A percentile compares a stretch with the other conserved stretches of the same genome.
These are phyloP conservation scores for Mycocentrospora acerina DNA, from an alignment of 2,329 filamentous ascomycete genomes.

Conservation along the genomic window DNA sequence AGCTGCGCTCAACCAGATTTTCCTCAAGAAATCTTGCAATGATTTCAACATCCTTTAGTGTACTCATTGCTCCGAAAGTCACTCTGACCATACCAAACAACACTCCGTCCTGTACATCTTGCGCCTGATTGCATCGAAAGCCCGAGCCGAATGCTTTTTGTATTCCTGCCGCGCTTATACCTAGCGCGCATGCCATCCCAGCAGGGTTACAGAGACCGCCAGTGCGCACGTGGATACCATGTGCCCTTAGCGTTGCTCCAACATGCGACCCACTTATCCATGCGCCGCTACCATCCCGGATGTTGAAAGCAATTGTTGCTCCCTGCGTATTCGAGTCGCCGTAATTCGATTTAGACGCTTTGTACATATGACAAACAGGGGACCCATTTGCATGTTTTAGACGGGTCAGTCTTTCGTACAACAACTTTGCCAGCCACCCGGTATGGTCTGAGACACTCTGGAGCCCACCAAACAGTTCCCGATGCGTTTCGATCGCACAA, in stretches of 20 bases:
- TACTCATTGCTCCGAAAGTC: conserved; percentile 64
- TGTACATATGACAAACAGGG: conserved; percentile 58
- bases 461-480: conserved; percentile 60
- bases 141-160: conserved; percentile 57
- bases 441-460: conserved; percentile 61
- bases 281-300: conserved; percentile 54
- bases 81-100: conserved; percentile 63
- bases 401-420: conserved; percentile 52
- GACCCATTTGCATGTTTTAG: conserved; percentile 58
- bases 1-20: conserved; percentile 4
- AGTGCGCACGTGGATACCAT: conserved; percentile 61
- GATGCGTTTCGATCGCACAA: conserved; percentile 60
- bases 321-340: conserved; percentile 58
- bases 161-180: conserved; percentile 58
- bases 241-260: conserved; percentile 59
- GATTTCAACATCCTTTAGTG: conserved; percentile 53
- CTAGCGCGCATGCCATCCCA: conserved; percentile 49
- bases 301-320: conserved; percentile 65
- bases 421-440: conserved; percentile 51
- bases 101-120: conserved; percentile 54
- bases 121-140: conserved; percentile 58
- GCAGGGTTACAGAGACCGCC: conserved; percentile 60
- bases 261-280: conserved; percentile 60
- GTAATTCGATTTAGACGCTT: conserved; percentile 52
- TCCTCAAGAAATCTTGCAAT: conserved; percentile 4